Evolutionary conservation across 1,284 basidiomycete genomes (phyloP), one percentile per base, ranked within the genome.

Genomic region (Papiliotrema nemorosa): DNA sequence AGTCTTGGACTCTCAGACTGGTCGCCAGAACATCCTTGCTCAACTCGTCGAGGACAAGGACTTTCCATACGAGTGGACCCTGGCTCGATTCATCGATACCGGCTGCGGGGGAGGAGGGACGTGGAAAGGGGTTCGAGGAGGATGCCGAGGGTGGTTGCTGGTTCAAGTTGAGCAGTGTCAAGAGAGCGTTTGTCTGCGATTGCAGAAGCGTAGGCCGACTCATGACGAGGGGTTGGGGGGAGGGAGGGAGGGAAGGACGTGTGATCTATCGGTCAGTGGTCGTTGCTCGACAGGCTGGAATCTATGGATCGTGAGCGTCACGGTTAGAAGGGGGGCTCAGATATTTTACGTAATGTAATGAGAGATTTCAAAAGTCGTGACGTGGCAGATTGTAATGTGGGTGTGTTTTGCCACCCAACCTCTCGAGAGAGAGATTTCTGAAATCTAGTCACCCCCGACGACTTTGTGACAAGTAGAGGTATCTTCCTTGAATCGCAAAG

Each of bases 1-100:
- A 79, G 75, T 98, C 96, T 72, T 97, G 93, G 1, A 99, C 96
- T 49, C 93, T 83, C 60, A 99, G 76, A 16, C 90, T 88, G 0
- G 96, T 97, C 10, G 94, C 93, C 27, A 99, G 80, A 27, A 98
- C 86, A 70, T 98, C 94, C 73, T 97, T 96, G 45, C 91, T 94
- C 58, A 87, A 82, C 68, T 94, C 90, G 74, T 99, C 96, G 55
- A 98, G 79, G 1, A 99, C 85, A 7, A 99, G 79, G 7, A 98
- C 86, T 75, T 98, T 99, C 94, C 96, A 99, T 4, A 96, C 85
- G 4, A 90, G 84, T 26, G 90, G 88, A 0, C 81, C 83, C n/a
- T 82, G 63, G 1, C 69, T 53, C 7, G 45, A 54, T 31, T 74
- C 67, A 20, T 70, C 72, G 34, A 70, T 63, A 3, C 50, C 49